A percentile compares a stretch with the other conserved stretches of the same genome.
Evolutionary conservation across 257 asterid species (phyloP).

Genomic region (Solanum chilense): DNA sequence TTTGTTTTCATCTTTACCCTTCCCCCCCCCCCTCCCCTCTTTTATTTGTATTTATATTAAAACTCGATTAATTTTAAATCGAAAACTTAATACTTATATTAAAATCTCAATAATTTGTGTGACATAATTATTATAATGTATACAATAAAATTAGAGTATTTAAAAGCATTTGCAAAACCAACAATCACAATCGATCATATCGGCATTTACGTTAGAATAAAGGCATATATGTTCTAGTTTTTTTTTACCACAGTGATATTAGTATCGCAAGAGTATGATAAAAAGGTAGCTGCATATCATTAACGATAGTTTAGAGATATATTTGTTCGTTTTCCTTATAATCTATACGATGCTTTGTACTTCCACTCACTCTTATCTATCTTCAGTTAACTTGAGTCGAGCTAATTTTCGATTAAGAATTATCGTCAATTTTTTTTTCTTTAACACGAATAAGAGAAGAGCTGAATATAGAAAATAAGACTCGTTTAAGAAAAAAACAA

Average conservation of each 20-base stretch:
- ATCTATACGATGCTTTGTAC: too few species aligned
- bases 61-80: neutral
- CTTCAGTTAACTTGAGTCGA: rapidly evolving
- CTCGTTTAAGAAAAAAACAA: neutral
- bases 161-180: neutral
- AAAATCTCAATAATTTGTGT: neutral
- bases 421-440: neutral
- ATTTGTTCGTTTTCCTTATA: too few species aligned
- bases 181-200: neutral
- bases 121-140: too few species aligned
- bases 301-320: too few species aligned
- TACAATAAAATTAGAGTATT: neutral
- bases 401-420: too few species aligned
- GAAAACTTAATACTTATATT: too few species aligned
- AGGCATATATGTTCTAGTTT: rapidly evolving
- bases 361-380: rapidly evolving
- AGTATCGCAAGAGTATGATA: too few species aligned
- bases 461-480: neutral
- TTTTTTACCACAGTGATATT: rapidly evolving
- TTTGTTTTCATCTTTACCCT: neutral
- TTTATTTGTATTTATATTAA: rapidly evolving
- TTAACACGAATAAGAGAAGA: neutral
- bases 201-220: rapidly evolving
- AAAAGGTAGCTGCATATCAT: rapidly evolving
- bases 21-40: too few species aligned